Conservation (phyloP, 768 basidiomycete genomes). For the Russula sp. region DNA sequence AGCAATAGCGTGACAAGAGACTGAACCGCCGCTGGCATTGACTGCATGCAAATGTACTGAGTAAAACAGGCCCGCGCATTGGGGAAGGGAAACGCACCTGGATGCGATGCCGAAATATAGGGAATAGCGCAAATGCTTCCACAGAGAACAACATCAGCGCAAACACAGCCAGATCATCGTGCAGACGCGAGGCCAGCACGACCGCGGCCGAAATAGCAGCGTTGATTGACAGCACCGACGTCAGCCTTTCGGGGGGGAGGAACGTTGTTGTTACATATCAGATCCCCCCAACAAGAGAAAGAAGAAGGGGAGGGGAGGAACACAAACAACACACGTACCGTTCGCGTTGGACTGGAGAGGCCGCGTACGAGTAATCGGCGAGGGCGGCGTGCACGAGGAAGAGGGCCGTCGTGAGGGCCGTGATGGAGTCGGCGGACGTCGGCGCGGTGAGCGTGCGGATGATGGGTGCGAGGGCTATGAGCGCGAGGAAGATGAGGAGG, state of each 20-base stretch:
- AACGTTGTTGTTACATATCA: too few relatives aligned
- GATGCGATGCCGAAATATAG: conserved; percentile 64
- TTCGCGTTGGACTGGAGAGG: conserved; percentile 22
- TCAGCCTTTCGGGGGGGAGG: too few relatives aligned
- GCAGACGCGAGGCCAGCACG: conserved; percentile 85
- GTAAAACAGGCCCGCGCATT: not conserved
- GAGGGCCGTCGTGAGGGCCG: conserved; percentile 84
- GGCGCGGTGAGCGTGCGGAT: conserved; percentile 88
- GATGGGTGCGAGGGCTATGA: conserved; percentile 88
- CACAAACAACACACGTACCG: conserved; percentile 19
- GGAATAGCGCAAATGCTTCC: conserved; percentile 77
- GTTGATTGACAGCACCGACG: conserved; percentile 81
- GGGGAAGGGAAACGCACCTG: conserved; percentile 40
- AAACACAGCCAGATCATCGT: conserved; percentile 80
- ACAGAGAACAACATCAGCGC: conserved; percentile 81
- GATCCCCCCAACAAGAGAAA: not conserved
- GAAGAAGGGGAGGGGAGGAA: not conserved
- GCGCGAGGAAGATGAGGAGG: conserved; percentile 78
- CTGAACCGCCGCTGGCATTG: conserved; percentile 40
- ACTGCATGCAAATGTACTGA: conserved; percentile 31
- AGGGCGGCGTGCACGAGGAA: conserved; percentile 77
- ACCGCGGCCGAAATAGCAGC: conserved; percentile 90
- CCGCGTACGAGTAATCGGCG: conserved; percentile 66
- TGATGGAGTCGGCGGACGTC: conserved; percentile 94
- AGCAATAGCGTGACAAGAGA: conserved; percentile 46